Evolutionary conservation across 208 protist species (phyloP).

Genomic region (Herpetomonas samuelpessoai): DNA sequence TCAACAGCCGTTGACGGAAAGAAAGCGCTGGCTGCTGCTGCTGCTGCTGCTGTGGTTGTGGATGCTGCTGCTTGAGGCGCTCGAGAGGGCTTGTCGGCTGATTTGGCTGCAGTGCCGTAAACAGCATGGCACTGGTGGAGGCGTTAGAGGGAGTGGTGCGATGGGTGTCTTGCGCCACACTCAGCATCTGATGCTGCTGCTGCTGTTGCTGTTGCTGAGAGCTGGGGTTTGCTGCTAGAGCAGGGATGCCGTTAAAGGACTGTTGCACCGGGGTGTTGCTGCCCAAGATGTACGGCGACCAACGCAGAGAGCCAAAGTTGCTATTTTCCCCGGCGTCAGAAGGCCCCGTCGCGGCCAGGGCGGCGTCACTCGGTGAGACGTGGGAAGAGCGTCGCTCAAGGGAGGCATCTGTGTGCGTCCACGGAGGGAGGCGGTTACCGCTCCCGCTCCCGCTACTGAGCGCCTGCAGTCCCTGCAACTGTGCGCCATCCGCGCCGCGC

Average conservation of each 20-base stretch:
- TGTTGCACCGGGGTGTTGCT: background rate
- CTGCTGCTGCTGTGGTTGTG: conserved; percentile 9
- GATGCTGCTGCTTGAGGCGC: too few species aligned
- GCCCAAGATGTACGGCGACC: background rate
- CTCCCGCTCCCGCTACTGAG: background rate
- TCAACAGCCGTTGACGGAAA: conserved; percentile 1
- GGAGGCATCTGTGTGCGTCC: background rate
- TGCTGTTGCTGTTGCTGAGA: background rate
- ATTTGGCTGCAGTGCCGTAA: too few species aligned
- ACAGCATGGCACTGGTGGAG: background rate
- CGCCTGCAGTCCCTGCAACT: too few species aligned
- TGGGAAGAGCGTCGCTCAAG: background rate
- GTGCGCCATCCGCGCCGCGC: too few species aligned
- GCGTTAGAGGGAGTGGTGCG: background rate
- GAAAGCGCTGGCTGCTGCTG: conserved; percentile 4
- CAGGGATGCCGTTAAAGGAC: too few species aligned
- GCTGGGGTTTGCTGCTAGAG: too few species aligned
- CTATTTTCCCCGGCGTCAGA: background rate
- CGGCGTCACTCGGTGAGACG: background rate
- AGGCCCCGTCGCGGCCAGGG: too few species aligned
- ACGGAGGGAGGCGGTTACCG: too few species aligned
- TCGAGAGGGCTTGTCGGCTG: too few species aligned
- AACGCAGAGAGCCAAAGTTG: background rate
- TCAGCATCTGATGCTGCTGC: background rate
- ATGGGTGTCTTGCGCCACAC: background rate